A percentile compares a stretch with the other conserved stretches of the same genome.
Evolutionary conservation across 495 filamentous ascomycete species (phyloP).

Genomic region (Aspergillus asperescens): DNA sequence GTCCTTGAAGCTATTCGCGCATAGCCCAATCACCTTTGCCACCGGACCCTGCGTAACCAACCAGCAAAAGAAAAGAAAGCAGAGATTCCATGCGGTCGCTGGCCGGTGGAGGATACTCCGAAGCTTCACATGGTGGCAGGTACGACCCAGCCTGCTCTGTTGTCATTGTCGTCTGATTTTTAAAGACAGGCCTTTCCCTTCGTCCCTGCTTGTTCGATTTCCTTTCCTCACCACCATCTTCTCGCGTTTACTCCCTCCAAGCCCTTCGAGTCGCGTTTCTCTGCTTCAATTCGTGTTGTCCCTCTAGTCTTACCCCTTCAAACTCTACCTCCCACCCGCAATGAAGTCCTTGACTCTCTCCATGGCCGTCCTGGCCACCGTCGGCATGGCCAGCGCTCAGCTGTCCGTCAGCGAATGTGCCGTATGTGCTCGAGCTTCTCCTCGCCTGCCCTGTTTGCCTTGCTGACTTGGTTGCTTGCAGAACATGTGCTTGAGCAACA

Average conservation of each 20-base stretch:
- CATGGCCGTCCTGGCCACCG: constrained; percentile 33
- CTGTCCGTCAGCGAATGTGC: constrained; percentile 35
- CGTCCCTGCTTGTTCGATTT: too few relatives aligned
- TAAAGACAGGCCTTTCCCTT: too few relatives aligned
- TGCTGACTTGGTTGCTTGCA: constrained; percentile 31
- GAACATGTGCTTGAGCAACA: constrained; percentile 68
- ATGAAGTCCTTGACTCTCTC: constrained; percentile 42
- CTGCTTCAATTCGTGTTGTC: neutral
- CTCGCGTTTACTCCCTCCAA: neutral
- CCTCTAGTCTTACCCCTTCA: constrained; percentile 1
- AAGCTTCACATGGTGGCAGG: too few relatives aligned
- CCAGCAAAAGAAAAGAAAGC: too few relatives aligned
- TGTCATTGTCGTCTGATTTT: too few relatives aligned
- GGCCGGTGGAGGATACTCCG: too few relatives aligned
- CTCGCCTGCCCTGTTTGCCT: neutral
- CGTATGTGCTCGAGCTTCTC: constrained; percentile 21
- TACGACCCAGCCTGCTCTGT: too few relatives aligned
- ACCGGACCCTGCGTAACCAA: too few relatives aligned
- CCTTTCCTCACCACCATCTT: constrained; percentile 12
- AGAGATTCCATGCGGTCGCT: too few relatives aligned
- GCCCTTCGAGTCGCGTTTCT: constrained; percentile 1
- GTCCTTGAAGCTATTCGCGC: too few relatives aligned
- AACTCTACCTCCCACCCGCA: constrained; percentile 13
- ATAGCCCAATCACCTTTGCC: too few relatives aligned
- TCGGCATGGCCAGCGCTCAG: constrained; percentile 27